phyloP scores from a whole-genome alignment of 768 basidiomycete species.

The Agaricus bisporus region DNA sequence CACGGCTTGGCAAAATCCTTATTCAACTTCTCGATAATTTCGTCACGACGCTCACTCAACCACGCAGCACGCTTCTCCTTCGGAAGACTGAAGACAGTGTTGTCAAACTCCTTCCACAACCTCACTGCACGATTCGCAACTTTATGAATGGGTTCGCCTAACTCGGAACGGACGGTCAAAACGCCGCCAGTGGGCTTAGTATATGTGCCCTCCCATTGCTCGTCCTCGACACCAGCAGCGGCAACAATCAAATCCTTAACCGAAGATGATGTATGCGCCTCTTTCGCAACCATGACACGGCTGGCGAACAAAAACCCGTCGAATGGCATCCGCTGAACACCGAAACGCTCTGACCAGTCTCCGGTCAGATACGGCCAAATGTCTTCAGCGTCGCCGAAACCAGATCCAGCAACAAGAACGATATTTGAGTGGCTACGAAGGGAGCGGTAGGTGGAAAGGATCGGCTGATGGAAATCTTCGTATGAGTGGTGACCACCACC shows the following conservation, averaged over 20 bases:
- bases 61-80: slow-evolving; percentile 93
- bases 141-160: slow-evolving; percentile 99
- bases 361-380: slow-evolving; percentile 96
- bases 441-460: slow-evolving; percentile 81
- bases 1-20: slow-evolving; percentile 93
- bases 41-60: slow-evolving; percentile 81
- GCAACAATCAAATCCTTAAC: slow-evolving; percentile 97
- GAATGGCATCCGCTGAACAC: slow-evolving; percentile 93
- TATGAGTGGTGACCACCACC: slow-evolving; percentile 98
- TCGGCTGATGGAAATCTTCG: slow-evolving; percentile 98
- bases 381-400: slow-evolving; percentile 93
- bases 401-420: slow-evolving; percentile 86
- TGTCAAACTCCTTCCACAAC: slow-evolving; percentile 98
- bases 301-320: slow-evolving; percentile 96
- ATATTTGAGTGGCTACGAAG: slow-evolving; percentile 91
- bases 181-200: slow-evolving; percentile 92
- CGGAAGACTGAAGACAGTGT: slow-evolving; percentile 90
- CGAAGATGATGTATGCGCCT: slow-evolving; percentile 89
- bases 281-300: slow-evolving; percentile 98
- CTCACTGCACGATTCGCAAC: slow-evolving; percentile 95
- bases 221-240: slow-evolving; percentile 87
- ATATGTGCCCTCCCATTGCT: slow-evolving; percentile 93
- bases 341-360: slow-evolving; percentile 86
- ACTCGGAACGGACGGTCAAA: slow-evolving; percentile 93
- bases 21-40: slow-evolving; percentile 90